Base-by-base conservation (phyloP, 2,329 filamentous ascomycete genomes). In the Laburnicola sp. region DNA sequence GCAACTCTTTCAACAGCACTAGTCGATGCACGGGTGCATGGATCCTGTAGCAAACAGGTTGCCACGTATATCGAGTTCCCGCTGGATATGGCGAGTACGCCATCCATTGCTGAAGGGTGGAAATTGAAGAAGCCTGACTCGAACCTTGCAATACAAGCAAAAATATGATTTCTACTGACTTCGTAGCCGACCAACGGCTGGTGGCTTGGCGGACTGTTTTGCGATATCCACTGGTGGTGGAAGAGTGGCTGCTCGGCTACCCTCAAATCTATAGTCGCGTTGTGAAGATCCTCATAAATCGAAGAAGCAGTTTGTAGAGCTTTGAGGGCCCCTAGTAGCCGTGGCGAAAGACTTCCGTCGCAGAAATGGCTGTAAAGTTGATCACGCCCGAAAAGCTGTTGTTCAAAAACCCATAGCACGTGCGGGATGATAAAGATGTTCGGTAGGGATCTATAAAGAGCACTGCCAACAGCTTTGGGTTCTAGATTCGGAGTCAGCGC, bases 131-230 rank as follows among this genome's bases (percentile, higher is more conserved):
- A 21, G 2, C 50, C 45, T 26, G 39, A 35, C n/a, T 48, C 50
- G 28, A 53, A 53, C 11, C 10, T 41, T 10, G 45, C 34, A n/a
- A 53, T 49, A 32, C 50, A 53, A 10, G 45, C 38, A 32, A 52
- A 44, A 7, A 34, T 35, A n/a, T 45, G 30, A 23, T 41, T 38
- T 7, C 37, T n/a, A 7, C n/a, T 36, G 16, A 49, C 21, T 26
- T 8, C 4, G 27, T 31, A 45, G 7, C 30, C 30, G 4, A 16
- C 26, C 6, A 25, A 35, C 3, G 45, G 26, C 8, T 16, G 25
- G 4, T 27, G 42, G 2, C 42, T n/a, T 22, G n/a, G 37, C 16
- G 11, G 6, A 26, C 22, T 11, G 3, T 21, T 9, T 11, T 26
- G 8, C 6, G 21, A 6, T 9, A 37, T 37, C 42, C 42, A 45